Evolutionary conservation across 78 protist genomes (phyloP).

Genomic region (Speleostelium caveatum): DNA sequence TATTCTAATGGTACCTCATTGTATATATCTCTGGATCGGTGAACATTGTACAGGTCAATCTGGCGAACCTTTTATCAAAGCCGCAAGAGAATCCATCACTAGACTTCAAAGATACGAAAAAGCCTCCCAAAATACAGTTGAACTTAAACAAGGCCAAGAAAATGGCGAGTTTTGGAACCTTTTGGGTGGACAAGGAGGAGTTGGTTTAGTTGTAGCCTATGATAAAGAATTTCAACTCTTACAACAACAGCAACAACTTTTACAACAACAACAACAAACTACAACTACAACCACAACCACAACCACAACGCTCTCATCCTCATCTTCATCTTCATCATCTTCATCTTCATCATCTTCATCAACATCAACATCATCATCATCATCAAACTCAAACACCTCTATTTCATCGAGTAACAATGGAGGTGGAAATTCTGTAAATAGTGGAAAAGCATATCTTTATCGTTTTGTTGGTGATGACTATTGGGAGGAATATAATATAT

Average conservation of each 20-base stretch:
- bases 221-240: constrained; percentile 12
- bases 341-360: neutral
- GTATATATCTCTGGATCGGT: constrained; percentile 47
- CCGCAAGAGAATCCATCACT: constrained; percentile 26
- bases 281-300: constrained; percentile 41
- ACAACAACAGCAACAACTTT: neutral
- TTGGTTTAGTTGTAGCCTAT: constrained; percentile 32
- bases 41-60: constrained; percentile 20
- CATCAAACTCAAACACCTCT: neutral
- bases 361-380: neutral
- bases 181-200: constrained; percentile 31
- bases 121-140: neutral
- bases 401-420: neutral
- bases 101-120: constrained; percentile 53
- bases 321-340: neutral
- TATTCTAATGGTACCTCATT: constrained; percentile 11
- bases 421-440: no score
- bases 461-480: constrained; percentile 32
- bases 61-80: constrained; percentile 13
- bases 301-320: neutral
- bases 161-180: constrained; percentile 41
- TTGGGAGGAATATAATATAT: constrained; percentile 52
- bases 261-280: neutral
- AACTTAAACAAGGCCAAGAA: constrained; percentile 48
- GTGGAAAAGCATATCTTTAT: constrained; percentile 51